phyloP scores from a whole-genome alignment of 345 rosid species.

The Brassica cretica region DNA sequence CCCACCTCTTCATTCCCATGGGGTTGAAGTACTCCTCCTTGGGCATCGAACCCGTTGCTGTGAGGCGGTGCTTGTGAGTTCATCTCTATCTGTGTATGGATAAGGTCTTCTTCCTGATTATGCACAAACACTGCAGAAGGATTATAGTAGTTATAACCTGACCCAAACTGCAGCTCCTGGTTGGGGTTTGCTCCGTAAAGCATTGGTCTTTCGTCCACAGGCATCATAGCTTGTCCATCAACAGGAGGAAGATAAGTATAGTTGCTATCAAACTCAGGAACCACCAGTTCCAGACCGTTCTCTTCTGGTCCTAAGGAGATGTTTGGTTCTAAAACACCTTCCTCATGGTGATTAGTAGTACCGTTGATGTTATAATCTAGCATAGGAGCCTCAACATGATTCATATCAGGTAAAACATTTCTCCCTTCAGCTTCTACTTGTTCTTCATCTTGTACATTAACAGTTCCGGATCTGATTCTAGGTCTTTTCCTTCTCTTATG shows the following conservation, averaged over 20 bases:
- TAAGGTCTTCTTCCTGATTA: slow-evolving; percentile 40
- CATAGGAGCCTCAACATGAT: slow-evolving; percentile 46
- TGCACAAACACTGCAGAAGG: slow-evolving; percentile 50
- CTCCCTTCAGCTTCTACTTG: slow-evolving; percentile 42
- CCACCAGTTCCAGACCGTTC: slow-evolving; percentile 43
- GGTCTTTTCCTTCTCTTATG: slow-evolving; percentile 50
- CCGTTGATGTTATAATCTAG: slow-evolving; percentile 47
- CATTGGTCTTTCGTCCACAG: slow-evolving; percentile 58
- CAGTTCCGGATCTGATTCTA: slow-evolving; percentile 38
- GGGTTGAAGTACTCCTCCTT: slow-evolving; percentile 42
- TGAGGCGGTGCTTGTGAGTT: slow-evolving; percentile 36
- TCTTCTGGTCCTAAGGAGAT: slow-evolving; percentile 41
- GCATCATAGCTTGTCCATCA: slow-evolving; percentile 51
- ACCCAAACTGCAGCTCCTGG: slow-evolving; percentile 48
- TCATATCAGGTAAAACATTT: slow-evolving; percentile 60
- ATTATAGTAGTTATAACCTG: slow-evolving; percentile 50
- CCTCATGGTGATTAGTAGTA: slow-evolving; percentile 41
- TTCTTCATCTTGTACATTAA: slow-evolving; percentile 44
- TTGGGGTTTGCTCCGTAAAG: slow-evolving; percentile 50
- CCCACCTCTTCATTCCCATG: slow-evolving; percentile 44
- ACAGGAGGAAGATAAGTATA: slow-evolving; percentile 51
- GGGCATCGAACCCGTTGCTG: slow-evolving; percentile 41
- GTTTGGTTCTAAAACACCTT: slow-evolving; percentile 39
- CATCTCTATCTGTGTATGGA: slow-evolving; percentile 46
- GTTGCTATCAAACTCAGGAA: slow-evolving; percentile 48